Base-by-base conservation (phyloP, 2,329 filamentous ascomycete species). In the Colletotrichum destructivum region DNA sequence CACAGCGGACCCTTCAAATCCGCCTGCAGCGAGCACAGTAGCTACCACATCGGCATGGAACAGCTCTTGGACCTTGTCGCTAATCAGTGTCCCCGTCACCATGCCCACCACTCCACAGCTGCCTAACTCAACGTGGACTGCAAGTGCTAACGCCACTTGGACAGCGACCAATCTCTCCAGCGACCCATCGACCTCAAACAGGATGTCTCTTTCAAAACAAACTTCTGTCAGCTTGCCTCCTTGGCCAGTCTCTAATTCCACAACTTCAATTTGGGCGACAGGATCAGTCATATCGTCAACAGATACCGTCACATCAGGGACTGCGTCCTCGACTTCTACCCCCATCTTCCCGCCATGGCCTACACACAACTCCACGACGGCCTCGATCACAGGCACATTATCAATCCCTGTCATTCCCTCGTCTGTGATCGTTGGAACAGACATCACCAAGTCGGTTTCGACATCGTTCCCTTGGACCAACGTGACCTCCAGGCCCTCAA, bases 381-480 rank as follows among this genome's bases (percentile, higher is more conserved):
- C 40, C 18, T 61, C 69, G 8, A 31, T 66, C 12, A 46, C 65
- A 3, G 64, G 69, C 15, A 71, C 69, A 7, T 51, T 69, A 1
- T 71, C 64, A 12, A 63, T 69, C 8, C 51, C 69, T 15, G 26
- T 59, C 2, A 59, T 63, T 18, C 62, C 64, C 7, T 26, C 69
- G 12, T 23, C 56, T 2, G 21, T 18, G 12, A n/a, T 11, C 13
- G 3, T 35, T 26, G 18, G 31, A 15, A 46, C 57, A 44, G 57
- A 15, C 9, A 38, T 21, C n/a, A 52, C 31, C 31, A 35, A 21
- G 5, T 54, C 52, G 2, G 23, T 21, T 11, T 47, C 57, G 11
- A 49, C 35, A 13, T 54, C 57, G 2, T 62, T 69, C 46, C 49
- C 69, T 47, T 59, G 69, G 69, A 46, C 35, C 11, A 68, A 71